Percentiles rank a stretch among this genome's conserved stretches.
phyloP scores from a whole-genome alignment of 2,329 filamentous ascomycete genomes.

The Myriosclerotinia curreyana region DNA sequence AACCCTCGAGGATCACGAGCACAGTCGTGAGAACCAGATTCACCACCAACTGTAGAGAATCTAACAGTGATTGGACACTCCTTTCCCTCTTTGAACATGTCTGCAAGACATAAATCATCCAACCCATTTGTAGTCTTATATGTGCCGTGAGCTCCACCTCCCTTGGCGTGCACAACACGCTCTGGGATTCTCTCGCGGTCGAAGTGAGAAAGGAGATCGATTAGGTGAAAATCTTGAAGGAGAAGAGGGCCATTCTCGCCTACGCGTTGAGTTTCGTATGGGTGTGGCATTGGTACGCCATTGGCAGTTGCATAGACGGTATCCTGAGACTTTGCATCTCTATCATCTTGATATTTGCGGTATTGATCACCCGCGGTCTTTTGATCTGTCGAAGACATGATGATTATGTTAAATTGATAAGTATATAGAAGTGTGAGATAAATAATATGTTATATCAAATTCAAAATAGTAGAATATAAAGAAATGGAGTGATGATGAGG shows the following conservation, averaged over 20 bases:
- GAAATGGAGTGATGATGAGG: neutral
- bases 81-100: constrained; percentile 61
- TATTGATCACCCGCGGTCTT: constrained; percentile 42
- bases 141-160: constrained; percentile 54
- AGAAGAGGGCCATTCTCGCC: constrained; percentile 53
- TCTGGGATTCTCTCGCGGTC: constrained; percentile 57
- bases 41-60: constrained; percentile 74
- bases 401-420: neutral
- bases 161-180: constrained; percentile 58
- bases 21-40: constrained; percentile 68
- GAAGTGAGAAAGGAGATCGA: constrained; percentile 60
- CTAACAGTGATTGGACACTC: constrained; percentile 63
- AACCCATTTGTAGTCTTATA: constrained; percentile 51
- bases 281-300: constrained; percentile 50
- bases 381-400: constrained; percentile 29
- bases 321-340: constrained; percentile 42
- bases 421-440: neutral
- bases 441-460: neutral
- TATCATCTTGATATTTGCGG: constrained; percentile 45
- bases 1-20: constrained; percentile 72
- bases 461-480: neutral
- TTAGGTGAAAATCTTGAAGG: constrained; percentile 58
- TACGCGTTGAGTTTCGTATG: constrained; percentile 51
- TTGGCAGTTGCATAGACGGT: constrained; percentile 49
- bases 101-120: constrained; percentile 53